Evolutionary conservation across 2,329 filamentous ascomycete species (phyloP), one percentile per base, ranked within the genome.

Genomic region (Sporothrix schenckii): DNA sequence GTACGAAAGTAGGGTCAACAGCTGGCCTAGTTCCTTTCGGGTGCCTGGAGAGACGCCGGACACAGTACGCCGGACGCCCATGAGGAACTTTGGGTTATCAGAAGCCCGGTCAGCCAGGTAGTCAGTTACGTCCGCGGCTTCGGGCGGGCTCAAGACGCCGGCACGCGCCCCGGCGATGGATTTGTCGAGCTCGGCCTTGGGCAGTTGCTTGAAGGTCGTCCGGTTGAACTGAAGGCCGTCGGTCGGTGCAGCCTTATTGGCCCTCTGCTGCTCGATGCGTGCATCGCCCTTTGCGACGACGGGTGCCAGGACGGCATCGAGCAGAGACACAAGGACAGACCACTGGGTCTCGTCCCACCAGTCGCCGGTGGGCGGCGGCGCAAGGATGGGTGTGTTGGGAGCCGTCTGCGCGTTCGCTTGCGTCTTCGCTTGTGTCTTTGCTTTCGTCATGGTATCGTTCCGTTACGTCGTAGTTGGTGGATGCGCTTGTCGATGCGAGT

Each of bases 291-390:
- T 79, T 16, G 81, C 76, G 24, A 81, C 82, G 72, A 92, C 82
- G 24, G 88, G 84, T 2, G 90, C 89, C 44, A 92, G 79, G 21
- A 87, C 78, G n/a, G 84, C 85, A 73, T 89, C 87, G 53, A 88
- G 77, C 7, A 89, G 78, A 2, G 86, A 81, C 73, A 84, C 81
- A 54, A 89, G 75, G 2, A 84, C 83, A 52, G 80, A 77, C 87
- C 87, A 89, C 79, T 88, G 84, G 21, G 79, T 77, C 65, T 81
- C 78, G 53, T 77, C 80, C 74, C 85, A 83, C 75, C 82, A 84
- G 72, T 77, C 75, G 6, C 74, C 75, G 0, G 73, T 11, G 5
- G 73, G 72, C 1, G 72, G 69, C 30, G 69, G 66, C 3, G 66
- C 41, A 2, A 74, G 69, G 24, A 4, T 5, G 0, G 70, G 72